Conservation (phyloP, 352 stramenopile species). For the Pythium aristosporum region DNA sequence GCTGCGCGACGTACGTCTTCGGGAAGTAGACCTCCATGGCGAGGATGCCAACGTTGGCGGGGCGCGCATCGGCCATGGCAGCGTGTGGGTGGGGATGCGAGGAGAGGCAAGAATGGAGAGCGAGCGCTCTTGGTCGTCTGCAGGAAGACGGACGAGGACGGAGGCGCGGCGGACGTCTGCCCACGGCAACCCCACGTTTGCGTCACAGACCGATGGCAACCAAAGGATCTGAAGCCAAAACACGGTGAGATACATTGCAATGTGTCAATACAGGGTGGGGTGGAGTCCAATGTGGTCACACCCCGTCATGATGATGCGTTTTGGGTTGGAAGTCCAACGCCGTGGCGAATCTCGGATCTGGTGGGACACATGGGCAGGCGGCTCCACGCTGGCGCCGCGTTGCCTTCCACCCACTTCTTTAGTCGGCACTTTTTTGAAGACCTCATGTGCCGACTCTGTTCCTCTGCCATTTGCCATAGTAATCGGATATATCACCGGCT, state of each 20-base stretch:
- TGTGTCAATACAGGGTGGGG: background rate
- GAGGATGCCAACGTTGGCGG: constrained; percentile 93
- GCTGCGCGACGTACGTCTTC: constrained; percentile 91
- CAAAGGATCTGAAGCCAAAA: constrained; percentile 5
- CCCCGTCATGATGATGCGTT: too few species aligned
- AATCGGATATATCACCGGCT: too few species aligned
- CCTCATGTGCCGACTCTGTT: too few species aligned
- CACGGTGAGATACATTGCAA: background rate
- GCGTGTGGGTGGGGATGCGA: background rate
- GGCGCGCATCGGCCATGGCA: constrained; percentile 26
- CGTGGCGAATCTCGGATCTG: too few species aligned
- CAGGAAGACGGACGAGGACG: background rate
- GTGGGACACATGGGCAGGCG: too few species aligned
- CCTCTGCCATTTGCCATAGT: too few species aligned
- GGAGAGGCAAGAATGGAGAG: background rate
- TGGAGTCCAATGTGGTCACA: too few species aligned
- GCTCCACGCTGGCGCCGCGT: too few species aligned
- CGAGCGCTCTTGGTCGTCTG: background rate
- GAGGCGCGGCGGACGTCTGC: background rate
- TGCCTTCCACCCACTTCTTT: too few species aligned
- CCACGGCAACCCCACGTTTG: constrained; percentile 3
- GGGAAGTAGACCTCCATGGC: constrained; percentile 97
- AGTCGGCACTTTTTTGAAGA: too few species aligned
- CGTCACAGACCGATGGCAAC: constrained; percentile 1
- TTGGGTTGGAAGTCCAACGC: too few species aligned